These are phyloP conservation scores for Suhomyces bokatorum DNA, from an alignment of 1,139 yeast genomes.

Conservation along the genomic window DNA sequence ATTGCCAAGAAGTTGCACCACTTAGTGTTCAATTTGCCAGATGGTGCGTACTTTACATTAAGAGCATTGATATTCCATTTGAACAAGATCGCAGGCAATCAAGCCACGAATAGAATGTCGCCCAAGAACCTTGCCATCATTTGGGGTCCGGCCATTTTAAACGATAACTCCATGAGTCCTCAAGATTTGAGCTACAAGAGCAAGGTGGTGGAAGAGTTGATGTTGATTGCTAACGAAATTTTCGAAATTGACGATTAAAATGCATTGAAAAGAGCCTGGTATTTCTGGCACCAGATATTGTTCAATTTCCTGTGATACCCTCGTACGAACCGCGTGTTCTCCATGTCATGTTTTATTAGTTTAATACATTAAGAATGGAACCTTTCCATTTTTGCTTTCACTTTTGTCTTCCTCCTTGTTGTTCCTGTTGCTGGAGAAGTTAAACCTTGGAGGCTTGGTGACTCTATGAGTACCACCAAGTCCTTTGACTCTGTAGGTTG, in stretches of 20 bases:
- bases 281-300: background rate
- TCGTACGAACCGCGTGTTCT: background rate
- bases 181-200: constrained; percentile 83
- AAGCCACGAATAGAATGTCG: constrained; percentile 74
- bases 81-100: constrained; percentile 67
- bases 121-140: constrained; percentile 76
- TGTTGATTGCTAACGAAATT: constrained; percentile 81
- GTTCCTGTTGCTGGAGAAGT: constrained; percentile 18
- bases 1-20: constrained; percentile 82
- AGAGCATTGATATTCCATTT: constrained; percentile 83
- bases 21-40: constrained; percentile 85
- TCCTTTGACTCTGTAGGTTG: constrained; percentile 30
- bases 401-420: constrained; percentile 11
- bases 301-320: background rate
- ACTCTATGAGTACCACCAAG: constrained; percentile 23
- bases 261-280: background rate
- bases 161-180: constrained; percentile 61
- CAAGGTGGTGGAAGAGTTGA: constrained; percentile 78
- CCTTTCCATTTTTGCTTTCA: constrained; percentile 13
- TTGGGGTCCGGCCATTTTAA: constrained; percentile 91
- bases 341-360: constrained; percentile 2
- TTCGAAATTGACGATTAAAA: constrained; percentile 64
- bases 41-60: constrained; percentile 90
- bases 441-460: constrained; percentile 35
- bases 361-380: constrained; percentile 18